Percentiles rank a stretch among this genome's conserved stretches.
Evolutionary conservation across 352 stramenopile genomes (phyloP).

Genomic region (Aphanomyces invadans): DNA sequence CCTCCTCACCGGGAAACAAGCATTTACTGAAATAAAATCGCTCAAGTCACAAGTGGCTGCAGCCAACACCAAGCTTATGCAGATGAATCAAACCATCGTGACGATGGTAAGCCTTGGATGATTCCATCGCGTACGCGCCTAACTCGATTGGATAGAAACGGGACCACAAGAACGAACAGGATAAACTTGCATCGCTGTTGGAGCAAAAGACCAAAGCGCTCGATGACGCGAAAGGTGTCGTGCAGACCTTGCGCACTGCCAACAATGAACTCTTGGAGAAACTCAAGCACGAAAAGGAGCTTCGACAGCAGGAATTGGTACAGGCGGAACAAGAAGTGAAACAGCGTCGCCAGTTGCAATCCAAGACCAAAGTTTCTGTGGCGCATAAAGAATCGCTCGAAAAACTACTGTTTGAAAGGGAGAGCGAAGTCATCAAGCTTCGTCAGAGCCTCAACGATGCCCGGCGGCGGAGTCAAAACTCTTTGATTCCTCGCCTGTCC

Average conservation of each 20-base stretch:
- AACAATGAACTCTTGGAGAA: constrained; percentile 63
- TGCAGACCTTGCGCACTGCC: constrained; percentile 49
- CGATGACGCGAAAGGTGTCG: constrained; percentile 62
- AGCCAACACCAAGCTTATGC: constrained; percentile 71
- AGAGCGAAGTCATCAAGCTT: constrained; percentile 75
- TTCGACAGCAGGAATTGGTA: constrained; percentile 50
- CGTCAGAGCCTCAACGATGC: constrained; percentile 62
- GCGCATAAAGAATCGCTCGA: constrained; percentile 63
- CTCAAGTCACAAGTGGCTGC: constrained; percentile 89
- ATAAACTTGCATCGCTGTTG: constrained; percentile 74
- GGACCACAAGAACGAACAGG: constrained; percentile 88
- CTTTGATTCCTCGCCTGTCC: constrained; percentile 58
- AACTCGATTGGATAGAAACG: constrained; percentile 56
- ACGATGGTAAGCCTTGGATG: constrained; percentile 72
- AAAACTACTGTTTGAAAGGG: constrained; percentile 58
- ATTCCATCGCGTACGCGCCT: constrained; percentile 21
- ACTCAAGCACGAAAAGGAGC: constrained; percentile 62
- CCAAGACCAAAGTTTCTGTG: constrained; percentile 54
- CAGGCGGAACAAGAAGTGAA: constrained; percentile 63
- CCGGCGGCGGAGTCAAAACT: constrained; percentile 56
- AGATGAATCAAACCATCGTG: constrained; percentile 88
- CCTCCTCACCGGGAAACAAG: constrained; percentile 87
- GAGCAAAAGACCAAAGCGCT: constrained; percentile 74
- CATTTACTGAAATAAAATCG: constrained; percentile 91
- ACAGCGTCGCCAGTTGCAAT: constrained; percentile 49